Evolutionary conservation across 2,329 filamentous ascomycete genomes (phyloP).

Genomic region (Nigrospora oryzae): DNA sequence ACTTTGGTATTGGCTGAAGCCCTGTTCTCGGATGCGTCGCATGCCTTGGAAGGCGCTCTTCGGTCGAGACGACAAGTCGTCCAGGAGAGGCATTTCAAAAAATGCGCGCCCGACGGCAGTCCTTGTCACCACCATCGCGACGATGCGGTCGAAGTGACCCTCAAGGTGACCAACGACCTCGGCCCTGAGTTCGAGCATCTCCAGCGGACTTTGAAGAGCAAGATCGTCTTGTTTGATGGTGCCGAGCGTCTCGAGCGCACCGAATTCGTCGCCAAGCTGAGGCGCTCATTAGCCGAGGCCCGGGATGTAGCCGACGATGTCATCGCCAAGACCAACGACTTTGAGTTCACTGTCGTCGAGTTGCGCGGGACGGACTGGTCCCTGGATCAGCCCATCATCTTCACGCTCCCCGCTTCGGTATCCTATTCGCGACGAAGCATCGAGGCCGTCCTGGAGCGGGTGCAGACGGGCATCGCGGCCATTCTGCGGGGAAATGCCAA

Average conservation of each 20-base stretch:
- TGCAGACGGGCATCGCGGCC: slow-evolving; percentile 41
- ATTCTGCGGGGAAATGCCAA: slow-evolving; percentile 37
- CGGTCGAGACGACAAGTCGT: slow-evolving; percentile 30
- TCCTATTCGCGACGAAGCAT: slow-evolving; percentile 35
- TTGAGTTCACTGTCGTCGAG: slow-evolving; percentile 38
- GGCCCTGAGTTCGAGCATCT: slow-evolving; percentile 38
- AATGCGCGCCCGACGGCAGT: slow-evolving; percentile 23
- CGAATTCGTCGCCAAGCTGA: slow-evolving; percentile 31
- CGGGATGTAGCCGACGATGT: slow-evolving; percentile 32
- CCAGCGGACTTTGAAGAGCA: slow-evolving; percentile 31
- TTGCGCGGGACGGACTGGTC: slow-evolving; percentile 37
- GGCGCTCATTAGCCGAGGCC: slow-evolving; percentile 24
- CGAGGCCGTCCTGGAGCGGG: slow-evolving; percentile 39
- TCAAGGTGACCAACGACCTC: slow-evolving; percentile 40
- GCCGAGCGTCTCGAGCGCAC: slow-evolving; percentile 32
- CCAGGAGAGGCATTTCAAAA: slow-evolving; percentile 25
- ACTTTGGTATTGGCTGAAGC: slow-evolving; percentile 36
- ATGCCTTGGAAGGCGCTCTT: slow-evolving; percentile 31
- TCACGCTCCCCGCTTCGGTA: slow-evolving; percentile 30
- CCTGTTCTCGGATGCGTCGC: slow-evolving; percentile 35
- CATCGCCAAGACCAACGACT: slow-evolving; percentile 33
- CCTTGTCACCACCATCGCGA: slow-evolving; percentile 31
- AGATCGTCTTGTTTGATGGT: slow-evolving; percentile 35
- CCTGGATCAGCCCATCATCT: slow-evolving; percentile 34
- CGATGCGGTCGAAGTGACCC: slow-evolving; percentile 34